Base-by-base conservation (phyloP, 495 filamentous ascomycete species). In the Tuber microsphaerosporum region DNA sequence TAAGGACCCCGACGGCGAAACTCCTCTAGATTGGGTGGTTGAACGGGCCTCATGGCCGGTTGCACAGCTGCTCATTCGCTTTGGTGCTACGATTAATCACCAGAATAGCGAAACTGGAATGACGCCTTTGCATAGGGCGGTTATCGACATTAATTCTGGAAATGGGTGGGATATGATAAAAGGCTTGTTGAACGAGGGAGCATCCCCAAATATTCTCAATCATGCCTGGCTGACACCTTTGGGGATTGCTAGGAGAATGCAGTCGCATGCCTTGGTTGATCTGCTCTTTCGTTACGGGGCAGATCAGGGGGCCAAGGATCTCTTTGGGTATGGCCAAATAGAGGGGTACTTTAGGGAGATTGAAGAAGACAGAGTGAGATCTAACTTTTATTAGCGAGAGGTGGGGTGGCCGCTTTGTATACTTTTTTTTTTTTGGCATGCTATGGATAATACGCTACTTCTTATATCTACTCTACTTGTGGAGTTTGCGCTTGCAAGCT, bases 271-370 rank as follows among this genome's bases (percentile, higher is more conserved):
- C 56, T 34, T 65, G 26, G 56, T 65, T 17, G 56, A 65, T 34
- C 56, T 65, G 4, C 56, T 65, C 56, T 34, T 65, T 19, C 6
- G 17, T 65, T 65, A 65, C 56, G 56, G 56, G 4, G 56, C 56
- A 12, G 56, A 65, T 19, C 26, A 34, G 16, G 56, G 31, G 26
- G 31, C 56, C 6, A 31, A 31, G 56, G 56, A 65, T 65, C 26
- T 65, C 34, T 65, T 65, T 65, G 56, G 56, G 26, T 65, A 65
- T 17, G 56, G 56, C 26, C 56, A 65, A 31, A 65, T 65, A 65
- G 56, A 65, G 17, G 56, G 56, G 26, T 65, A 65, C 26, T 65
- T 65, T 19, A 17, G 56, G 26, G 56, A 65, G 56, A 65, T 65
- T 34, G 56, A 31, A 10, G 56, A 65, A 34, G 31, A 34, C 17